Evolutionary conservation across 1,284 basidiomycete genomes (phyloP).

Genomic region (Puccinia hordei): DNA sequence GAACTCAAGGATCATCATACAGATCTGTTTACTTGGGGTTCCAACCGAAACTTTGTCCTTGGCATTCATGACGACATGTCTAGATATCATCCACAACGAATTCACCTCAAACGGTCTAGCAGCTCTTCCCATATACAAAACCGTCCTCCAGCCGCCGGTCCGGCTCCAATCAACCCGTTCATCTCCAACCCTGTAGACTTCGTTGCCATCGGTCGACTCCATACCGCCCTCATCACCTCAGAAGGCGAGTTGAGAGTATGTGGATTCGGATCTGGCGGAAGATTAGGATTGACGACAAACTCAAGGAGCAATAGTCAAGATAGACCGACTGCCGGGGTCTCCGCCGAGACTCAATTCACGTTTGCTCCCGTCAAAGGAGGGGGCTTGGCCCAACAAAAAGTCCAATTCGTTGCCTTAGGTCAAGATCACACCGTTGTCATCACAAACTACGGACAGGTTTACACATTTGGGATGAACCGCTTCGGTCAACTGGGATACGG

Average conservation of each 20-base stretch:
- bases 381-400: slow-evolving; percentile 64
- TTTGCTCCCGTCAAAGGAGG: slow-evolving; percentile 67
- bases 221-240: slow-evolving; percentile 48
- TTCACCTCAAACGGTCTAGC: slow-evolving; percentile 64
- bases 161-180: slow-evolving; percentile 26
- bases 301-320: neutral
- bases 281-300: slow-evolving; percentile 61
- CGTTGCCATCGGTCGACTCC: slow-evolving; percentile 34
- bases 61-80: slow-evolving; percentile 81
- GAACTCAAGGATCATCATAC: slow-evolving; percentile 53
- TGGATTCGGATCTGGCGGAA: slow-evolving; percentile 80
- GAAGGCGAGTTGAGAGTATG: slow-evolving; percentile 68
- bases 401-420: slow-evolving; percentile 74
- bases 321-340: slow-evolving; percentile 10
- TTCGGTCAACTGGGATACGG: slow-evolving; percentile 86
- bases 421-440: slow-evolving; percentile 92
- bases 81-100: slow-evolving; percentile 75
- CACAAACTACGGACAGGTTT: slow-evolving; percentile 76
- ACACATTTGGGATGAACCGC: slow-evolving; percentile 86
- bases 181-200: slow-evolving; percentile 20
- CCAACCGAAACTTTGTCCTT: slow-evolving; percentile 69
- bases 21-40: slow-evolving; percentile 87
- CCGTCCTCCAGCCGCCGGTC: slow-evolving; percentile 56
- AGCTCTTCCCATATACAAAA: slow-evolving; percentile 51
- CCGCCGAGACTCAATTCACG: slow-evolving; percentile 72